Conservation (phyloP, 345 rosid genomes). For the Eucalyptus sp. region DNA sequence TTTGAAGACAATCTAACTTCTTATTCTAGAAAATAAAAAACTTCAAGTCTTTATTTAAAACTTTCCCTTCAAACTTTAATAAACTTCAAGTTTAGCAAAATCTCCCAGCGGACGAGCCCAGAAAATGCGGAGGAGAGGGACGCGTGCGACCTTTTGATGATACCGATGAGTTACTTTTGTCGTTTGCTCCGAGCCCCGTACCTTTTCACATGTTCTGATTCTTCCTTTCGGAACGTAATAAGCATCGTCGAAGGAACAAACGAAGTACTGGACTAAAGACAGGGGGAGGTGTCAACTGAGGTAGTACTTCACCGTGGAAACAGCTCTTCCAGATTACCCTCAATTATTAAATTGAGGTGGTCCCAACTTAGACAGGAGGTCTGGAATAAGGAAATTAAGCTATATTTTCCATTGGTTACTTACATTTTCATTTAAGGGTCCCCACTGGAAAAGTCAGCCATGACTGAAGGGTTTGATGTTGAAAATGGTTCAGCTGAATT, state of each 20-base stretch:
- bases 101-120: neutral
- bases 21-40: too few relatives aligned
- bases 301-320: neutral
- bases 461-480: neutral
- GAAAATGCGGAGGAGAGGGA: neutral
- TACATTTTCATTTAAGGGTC: neutral
- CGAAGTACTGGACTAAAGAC: neutral
- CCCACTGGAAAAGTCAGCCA: neutral
- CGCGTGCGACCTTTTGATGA: neutral
- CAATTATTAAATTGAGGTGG: neutral
- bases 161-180: neutral
- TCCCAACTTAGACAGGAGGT: neutral
- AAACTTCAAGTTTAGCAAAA: neutral
- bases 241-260: neutral
- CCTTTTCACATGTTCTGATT: neutral
- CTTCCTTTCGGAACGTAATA: neutral
- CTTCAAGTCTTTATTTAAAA: too few relatives aligned
- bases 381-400: neutral
- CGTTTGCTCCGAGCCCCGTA: neutral
- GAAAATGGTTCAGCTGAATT: neutral
- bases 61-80: neutral
- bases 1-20: too few relatives aligned
- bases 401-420: neutral
- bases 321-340: neutral
- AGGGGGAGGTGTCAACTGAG: neutral